These are phyloP conservation scores for Metarhizium brunneum DNA, from an alignment of 2,329 filamentous ascomycete species.

Conservation along the genomic window DNA sequence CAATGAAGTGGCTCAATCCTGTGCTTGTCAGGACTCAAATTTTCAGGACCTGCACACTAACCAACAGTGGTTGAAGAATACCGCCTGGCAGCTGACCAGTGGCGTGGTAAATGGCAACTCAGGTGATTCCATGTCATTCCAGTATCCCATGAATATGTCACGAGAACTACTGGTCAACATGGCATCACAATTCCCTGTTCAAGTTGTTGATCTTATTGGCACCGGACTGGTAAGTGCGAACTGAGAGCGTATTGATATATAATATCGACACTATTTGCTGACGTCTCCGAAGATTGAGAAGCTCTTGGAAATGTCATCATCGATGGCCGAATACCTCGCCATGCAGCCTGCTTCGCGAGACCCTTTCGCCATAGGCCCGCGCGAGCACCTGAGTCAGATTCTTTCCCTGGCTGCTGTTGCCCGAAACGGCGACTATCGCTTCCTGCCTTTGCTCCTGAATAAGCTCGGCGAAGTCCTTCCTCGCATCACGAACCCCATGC, in stretches of 20 bases:
- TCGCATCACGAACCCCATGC: conserved; percentile 48
- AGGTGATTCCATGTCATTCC: conserved; percentile 49
- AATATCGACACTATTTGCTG: not conserved
- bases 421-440: conserved; percentile 67
- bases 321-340: conserved; percentile 64
- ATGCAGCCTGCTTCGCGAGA: conserved; percentile 50
- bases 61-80: conserved; percentile 57
- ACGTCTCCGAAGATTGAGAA: conserved; percentile 55
- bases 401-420: conserved; percentile 59
- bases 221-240: conserved; percentile 55
- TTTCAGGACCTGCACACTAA: conserved; percentile 47
- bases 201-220: conserved; percentile 69
- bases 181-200: conserved; percentile 61
- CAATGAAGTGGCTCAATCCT: conserved; percentile 41
- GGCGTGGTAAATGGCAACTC: conserved; percentile 34
- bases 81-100: conserved; percentile 54
- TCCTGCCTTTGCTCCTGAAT: conserved; percentile 64
- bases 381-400: conserved; percentile 64
- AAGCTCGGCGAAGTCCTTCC: conserved; percentile 69
- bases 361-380: conserved; percentile 57
- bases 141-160: conserved; percentile 53
- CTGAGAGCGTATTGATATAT: not conserved
- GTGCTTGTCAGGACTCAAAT: conserved; percentile 43
- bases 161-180: conserved; percentile 55
- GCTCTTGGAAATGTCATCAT: conserved; percentile 66